Conservation (phyloP, 2,329 filamentous ascomycete genomes). For the Xylaria sp. region DNA sequence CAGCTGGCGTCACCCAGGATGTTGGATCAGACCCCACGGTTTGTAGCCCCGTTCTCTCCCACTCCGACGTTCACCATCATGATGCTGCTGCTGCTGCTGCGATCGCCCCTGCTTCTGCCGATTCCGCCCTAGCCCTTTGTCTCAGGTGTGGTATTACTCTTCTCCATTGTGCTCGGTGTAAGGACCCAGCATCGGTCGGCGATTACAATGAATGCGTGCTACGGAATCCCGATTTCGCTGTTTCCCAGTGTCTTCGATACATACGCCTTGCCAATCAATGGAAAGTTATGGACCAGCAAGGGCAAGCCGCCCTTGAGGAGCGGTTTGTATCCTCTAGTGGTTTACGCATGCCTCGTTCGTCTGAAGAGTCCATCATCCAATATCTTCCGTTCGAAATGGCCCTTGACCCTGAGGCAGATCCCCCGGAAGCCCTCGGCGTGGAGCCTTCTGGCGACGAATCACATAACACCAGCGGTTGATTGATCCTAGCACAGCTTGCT, state of each 20-base stretch:
- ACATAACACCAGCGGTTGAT: conserved; percentile 27
- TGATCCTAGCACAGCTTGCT: conserved; percentile 11
- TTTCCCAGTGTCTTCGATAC: conserved; percentile 37
- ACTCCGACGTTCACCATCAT: conserved; percentile 31
- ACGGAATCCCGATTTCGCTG: conserved; percentile 41
- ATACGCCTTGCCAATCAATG: conserved; percentile 41
- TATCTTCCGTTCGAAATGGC: conserved; percentile 41
- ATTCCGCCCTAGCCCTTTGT: conserved; percentile 46
- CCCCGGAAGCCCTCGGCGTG: conserved; percentile 46
- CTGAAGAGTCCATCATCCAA: conserved; percentile 38
- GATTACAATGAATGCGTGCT: conserved; percentile 46
- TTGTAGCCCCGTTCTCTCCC: conserved; percentile 67
- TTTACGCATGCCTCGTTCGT: conserved; percentile 26
- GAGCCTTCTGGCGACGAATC: conserved; percentile 41
- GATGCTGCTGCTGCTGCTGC: conserved; percentile 34
- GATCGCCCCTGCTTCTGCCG: conserved; percentile 36
- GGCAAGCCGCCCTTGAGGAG: conserved; percentile 37
- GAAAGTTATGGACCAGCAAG: conserved; percentile 40
- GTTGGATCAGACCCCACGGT: conserved; percentile 98
- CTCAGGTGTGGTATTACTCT: conserved; percentile 49
- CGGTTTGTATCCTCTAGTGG: conserved; percentile 40
- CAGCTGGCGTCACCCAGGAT: conserved; percentile 96
- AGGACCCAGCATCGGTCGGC: conserved; percentile 46
- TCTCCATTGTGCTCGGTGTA: conserved; percentile 47
- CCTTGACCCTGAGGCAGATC: conserved; percentile 43